Percentiles rank a stretch among this genome's conserved stretches.
phyloP scores from a whole-genome alignment of 2,329 filamentous ascomycete species.

The Fusarium lyarnte region DNA sequence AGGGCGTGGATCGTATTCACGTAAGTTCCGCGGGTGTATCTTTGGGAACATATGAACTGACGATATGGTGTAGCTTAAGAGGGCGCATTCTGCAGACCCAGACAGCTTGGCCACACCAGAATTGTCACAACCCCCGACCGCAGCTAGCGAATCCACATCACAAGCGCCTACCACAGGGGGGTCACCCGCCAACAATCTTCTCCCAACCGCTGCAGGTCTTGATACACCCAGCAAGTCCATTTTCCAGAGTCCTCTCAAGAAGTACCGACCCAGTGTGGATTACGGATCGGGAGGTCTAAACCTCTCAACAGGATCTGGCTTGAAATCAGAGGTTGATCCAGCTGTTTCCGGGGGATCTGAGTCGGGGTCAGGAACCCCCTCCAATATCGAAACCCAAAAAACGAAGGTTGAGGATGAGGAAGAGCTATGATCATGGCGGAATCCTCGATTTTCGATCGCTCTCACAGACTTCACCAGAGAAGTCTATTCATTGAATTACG shows the following conservation, averaged over 20 bases:
- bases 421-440: slow-evolving; percentile 47
- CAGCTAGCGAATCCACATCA: slow-evolving; percentile 55
- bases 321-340: slow-evolving; percentile 50
- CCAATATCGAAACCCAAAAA: slow-evolving; percentile 35
- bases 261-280: slow-evolving; percentile 70
- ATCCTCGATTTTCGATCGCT: not conserved
- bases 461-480: not conserved
- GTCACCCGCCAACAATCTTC: slow-evolving; percentile 20
- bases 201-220: slow-evolving; percentile 18
- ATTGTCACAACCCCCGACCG: slow-evolving; percentile 51
- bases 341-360: slow-evolving; percentile 40
- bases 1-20: slow-evolving; percentile 83
- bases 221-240: slow-evolving; percentile 51
- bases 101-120: slow-evolving; percentile 55
- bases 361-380: slow-evolving; percentile 34
- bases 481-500: not conserved
- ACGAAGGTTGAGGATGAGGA: slow-evolving; percentile 50
- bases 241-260: slow-evolving; percentile 79
- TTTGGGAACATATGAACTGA: slow-evolving; percentile 2
- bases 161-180: slow-evolving; percentile 24
- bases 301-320: slow-evolving; percentile 41
- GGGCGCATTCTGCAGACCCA: slow-evolving; percentile 79
- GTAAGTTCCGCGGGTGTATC: slow-evolving; percentile 57
- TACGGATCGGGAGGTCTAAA: slow-evolving; percentile 40
- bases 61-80: slow-evolving; percentile 70